These are phyloP conservation scores for Raffaelea arxii DNA, from an alignment of 2,329 filamentous ascomycete species.

Conservation along the genomic window DNA sequence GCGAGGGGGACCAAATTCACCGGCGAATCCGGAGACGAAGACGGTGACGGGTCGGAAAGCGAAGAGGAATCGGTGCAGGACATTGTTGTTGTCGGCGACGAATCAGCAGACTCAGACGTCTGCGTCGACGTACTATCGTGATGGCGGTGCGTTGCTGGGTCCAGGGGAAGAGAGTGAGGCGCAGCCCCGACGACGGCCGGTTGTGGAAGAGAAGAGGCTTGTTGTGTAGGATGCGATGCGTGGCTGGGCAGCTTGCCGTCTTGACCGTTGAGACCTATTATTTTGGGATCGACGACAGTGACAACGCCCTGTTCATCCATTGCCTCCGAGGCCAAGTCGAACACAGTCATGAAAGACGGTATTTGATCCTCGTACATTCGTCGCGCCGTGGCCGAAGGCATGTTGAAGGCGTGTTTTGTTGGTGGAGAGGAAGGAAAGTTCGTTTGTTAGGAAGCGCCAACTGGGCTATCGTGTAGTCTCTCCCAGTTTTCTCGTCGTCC, in stretches of 20 bases:
- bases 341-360: conserved; percentile 68
- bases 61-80: conserved; percentile 89
- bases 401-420: conserved; percentile 24
- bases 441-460: too few relatives aligned
- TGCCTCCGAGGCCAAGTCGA: conserved; percentile 51
- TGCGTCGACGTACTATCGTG: conserved; percentile 71
- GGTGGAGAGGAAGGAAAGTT: neutral
- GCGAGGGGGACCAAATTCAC: conserved; percentile 62
- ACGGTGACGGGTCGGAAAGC: conserved; percentile 81
- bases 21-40: conserved; percentile 85
- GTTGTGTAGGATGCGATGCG: conserved; percentile 15
- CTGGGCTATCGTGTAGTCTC: too few relatives aligned
- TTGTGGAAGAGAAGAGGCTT: conserved; percentile 27
- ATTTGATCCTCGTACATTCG: conserved; percentile 60
- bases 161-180: conserved; percentile 25
- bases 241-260: conserved; percentile 23
- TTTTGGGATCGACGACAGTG: conserved; percentile 43
- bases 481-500: neutral
- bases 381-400: conserved; percentile 53
- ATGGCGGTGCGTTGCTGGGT: conserved; percentile 56
- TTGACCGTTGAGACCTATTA: conserved; percentile 35
- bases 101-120: conserved; percentile 76
- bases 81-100: conserved; percentile 87
- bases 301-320: conserved; percentile 44
- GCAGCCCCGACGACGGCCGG: conserved; percentile 12